Percentiles rank a stretch among this genome's conserved stretches.
Conservation (phyloP, 2,329 filamentous ascomycete genomes). For the Plenodomus biglobosus region DNA sequence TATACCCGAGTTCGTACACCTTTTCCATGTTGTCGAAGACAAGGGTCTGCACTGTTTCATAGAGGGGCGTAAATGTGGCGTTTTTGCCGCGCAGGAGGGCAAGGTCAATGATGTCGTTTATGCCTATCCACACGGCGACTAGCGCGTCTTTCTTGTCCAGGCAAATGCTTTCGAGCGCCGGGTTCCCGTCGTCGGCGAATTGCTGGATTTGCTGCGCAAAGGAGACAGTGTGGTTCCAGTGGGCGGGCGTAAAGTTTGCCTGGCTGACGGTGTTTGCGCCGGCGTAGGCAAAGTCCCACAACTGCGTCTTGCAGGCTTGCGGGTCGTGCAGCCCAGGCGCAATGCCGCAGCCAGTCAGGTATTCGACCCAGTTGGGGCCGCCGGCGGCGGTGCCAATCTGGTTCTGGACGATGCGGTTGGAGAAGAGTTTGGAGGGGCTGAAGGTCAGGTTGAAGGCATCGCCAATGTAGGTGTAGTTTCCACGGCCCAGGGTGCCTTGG, state of each 20-base stretch:
- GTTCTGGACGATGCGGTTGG: conserved; percentile 56
- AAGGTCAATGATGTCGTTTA: conserved; percentile 60
- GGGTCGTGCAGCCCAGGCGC: conserved; percentile 49
- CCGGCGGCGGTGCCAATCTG: conserved; percentile 51
- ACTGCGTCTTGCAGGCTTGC: conserved; percentile 49
- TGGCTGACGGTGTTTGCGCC: conserved; percentile 54
- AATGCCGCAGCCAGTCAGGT: conserved; percentile 55
- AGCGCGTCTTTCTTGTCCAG: conserved; percentile 46
- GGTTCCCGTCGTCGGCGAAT: conserved; percentile 51
- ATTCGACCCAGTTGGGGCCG: conserved; percentile 59
- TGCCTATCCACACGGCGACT: conserved; percentile 58
- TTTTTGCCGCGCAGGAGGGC: conserved; percentile 41
- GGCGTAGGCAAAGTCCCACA: conserved; percentile 61
- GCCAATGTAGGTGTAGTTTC: conserved; percentile 59
- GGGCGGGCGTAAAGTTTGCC: conserved; percentile 46
- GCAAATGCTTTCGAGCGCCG: conserved; percentile 36
- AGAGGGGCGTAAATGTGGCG: conserved; percentile 51
- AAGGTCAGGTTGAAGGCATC: conserved; percentile 53
- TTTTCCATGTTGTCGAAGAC: conserved; percentile 48
- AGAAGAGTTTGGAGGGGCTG: conserved; percentile 48
- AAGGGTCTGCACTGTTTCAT: conserved; percentile 46
- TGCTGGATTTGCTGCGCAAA: conserved; percentile 56
- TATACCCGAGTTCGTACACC: conserved; percentile 49
- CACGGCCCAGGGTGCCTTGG: conserved; percentile 55
- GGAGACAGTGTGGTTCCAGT: conserved; percentile 55